Conservation (phyloP, 176 grass and related monocot species). For the Lolium perenne region DNA sequence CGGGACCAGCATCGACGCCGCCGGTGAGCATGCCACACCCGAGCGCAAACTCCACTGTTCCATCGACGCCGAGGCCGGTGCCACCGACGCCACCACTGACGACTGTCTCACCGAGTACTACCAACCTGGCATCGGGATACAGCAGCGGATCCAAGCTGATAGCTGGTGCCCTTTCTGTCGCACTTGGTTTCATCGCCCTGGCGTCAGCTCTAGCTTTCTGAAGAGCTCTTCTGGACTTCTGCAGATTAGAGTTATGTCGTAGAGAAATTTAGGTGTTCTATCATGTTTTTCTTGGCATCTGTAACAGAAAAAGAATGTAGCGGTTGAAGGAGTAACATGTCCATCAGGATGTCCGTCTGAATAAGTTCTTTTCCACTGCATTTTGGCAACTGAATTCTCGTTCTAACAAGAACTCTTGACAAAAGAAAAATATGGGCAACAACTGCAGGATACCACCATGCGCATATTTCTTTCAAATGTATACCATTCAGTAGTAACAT, state of each 20-base stretch:
- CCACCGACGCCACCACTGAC: slow-evolving; percentile 12
- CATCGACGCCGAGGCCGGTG: slow-evolving; percentile 26
- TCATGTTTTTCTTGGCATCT: slow-evolving; percentile 12
- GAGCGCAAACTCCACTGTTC: slow-evolving; percentile 31
- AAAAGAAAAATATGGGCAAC: neutral
- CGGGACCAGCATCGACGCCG: slow-evolving; percentile 32
- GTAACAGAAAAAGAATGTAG: slow-evolving; percentile 28
- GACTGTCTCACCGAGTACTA: slow-evolving; percentile 47
- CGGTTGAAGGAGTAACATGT: neutral
- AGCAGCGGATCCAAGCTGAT: slow-evolving; percentile 57
- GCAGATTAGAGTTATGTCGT: neutral
- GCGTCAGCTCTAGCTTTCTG: slow-evolving; percentile 46
- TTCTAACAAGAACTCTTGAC: neutral
- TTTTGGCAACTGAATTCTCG: slow-evolving; percentile 5
- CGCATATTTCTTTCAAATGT: slow-evolving; percentile 1
- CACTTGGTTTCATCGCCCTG: slow-evolving; percentile 48
- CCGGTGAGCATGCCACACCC: slow-evolving; percentile 33
- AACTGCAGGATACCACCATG: neutral
- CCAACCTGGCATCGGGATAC: slow-evolving; percentile 45
- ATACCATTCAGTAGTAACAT: neutral
- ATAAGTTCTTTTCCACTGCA: neutral
- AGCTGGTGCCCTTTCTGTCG: neutral
- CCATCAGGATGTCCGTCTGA: neutral
- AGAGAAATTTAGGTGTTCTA: slow-evolving; percentile 20
- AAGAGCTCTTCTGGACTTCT: slow-evolving; percentile 1